Percentiles rank a stretch among this genome's conserved stretches.
Conservation (phyloP, 306 rosid genomes). For the Carpinus viminea region DNA sequence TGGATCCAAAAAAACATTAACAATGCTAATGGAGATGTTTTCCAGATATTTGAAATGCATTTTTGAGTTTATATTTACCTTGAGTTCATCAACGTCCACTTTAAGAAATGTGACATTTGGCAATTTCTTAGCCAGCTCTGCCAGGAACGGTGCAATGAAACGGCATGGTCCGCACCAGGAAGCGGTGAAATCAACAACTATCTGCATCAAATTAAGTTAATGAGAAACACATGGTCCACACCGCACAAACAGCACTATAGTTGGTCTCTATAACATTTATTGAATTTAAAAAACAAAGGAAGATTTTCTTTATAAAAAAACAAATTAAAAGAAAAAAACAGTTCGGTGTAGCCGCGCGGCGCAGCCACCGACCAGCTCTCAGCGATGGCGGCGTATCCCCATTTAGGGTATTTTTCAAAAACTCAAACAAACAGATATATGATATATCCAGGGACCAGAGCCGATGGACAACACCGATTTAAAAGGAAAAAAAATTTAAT, state of each 20-base stretch:
- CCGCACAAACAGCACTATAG: background rate
- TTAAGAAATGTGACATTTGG: conserved; percentile 62
- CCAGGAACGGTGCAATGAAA: conserved; percentile 70
- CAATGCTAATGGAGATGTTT: too few relatives aligned
- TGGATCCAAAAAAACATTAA: too few relatives aligned
- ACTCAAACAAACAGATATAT: too few relatives aligned
- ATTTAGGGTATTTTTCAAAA: too few relatives aligned
- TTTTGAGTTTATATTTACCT: conserved; percentile 43
- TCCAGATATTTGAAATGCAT: too few relatives aligned
- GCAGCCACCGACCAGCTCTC: too few relatives aligned
- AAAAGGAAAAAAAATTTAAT: background rate
- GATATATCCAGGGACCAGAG: too few relatives aligned
- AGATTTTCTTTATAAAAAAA: too few relatives aligned
- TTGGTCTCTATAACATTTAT: background rate
- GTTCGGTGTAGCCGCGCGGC: too few relatives aligned
- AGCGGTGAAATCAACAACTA: conserved; percentile 91
- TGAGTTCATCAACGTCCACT: conserved; percentile 88
- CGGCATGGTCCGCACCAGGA: conserved; percentile 99
- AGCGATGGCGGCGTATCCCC: too few relatives aligned
- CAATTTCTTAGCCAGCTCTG: conserved; percentile 68
- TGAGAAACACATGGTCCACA: background rate
- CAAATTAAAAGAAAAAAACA: too few relatives aligned
- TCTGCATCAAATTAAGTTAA: conserved; percentile 30
- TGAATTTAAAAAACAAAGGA: too few relatives aligned
- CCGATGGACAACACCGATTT: background rate